Conservation (phyloP, 2,329 filamentous ascomycete genomes). For the Pyrenophora tritici-repentis region DNA sequence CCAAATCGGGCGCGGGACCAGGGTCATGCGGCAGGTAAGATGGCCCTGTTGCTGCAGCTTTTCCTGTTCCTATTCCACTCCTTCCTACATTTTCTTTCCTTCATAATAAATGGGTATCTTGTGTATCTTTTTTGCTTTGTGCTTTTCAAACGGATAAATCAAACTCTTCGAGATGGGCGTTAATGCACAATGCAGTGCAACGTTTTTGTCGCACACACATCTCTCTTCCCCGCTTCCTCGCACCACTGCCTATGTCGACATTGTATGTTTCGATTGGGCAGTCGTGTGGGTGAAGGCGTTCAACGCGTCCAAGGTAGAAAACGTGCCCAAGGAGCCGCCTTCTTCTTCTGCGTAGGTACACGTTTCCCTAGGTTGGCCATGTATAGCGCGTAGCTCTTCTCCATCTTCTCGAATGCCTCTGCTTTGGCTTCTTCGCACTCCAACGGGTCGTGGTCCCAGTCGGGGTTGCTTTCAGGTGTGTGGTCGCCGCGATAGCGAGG, state of each 20-base stretch:
- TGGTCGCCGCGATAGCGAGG: constrained; percentile 34
- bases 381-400: constrained; percentile 30
- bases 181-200: not conserved
- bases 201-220: not conserved
- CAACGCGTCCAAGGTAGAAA: constrained; percentile 25
- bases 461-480: constrained; percentile 33
- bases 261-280: not conserved
- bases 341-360: constrained; percentile 24
- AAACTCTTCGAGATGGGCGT: not conserved
- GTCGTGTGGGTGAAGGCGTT: not conserved
- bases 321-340: constrained; percentile 22
- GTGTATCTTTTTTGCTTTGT: constrained; percentile 2
- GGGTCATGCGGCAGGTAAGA: not conserved
- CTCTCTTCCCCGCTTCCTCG: not conserved
- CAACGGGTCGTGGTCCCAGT: constrained; percentile 31
- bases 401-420: constrained; percentile 31
- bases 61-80: not conserved
- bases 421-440: constrained; percentile 26
- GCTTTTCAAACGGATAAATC: constrained; percentile 5
- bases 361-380: constrained; percentile 24
- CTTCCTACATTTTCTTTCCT: not conserved
- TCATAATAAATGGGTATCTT: constrained; percentile 12
- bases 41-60: not conserved
- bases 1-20: constrained; percentile 6
- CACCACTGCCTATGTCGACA: not conserved